Evolutionary conservation across 2,329 filamentous ascomycete species (phyloP).

Genomic region (Pseudogymnoascus sp.): DNA sequence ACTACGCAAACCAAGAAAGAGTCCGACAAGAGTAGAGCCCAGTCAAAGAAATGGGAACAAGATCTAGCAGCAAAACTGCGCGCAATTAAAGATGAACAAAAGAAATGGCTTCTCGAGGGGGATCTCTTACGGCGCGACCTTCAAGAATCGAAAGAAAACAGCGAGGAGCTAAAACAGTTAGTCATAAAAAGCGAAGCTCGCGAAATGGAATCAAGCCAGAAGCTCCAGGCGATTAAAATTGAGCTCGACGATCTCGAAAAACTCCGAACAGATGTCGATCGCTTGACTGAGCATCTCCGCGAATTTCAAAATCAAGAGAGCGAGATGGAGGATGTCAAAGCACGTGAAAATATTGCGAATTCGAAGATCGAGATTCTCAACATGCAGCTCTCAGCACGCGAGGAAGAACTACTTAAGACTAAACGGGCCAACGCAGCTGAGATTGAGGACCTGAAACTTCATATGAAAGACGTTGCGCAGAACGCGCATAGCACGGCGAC

Average conservation of each 20-base stretch:
- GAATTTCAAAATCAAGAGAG: constrained; percentile 57
- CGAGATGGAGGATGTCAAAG: constrained; percentile 47
- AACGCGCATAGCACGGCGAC: constrained; percentile 21
- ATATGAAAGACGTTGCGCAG: constrained; percentile 14
- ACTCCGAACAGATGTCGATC: constrained; percentile 50
- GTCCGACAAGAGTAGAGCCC: constrained; percentile 60
- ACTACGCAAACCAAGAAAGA: constrained; percentile 66
- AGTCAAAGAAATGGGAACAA: constrained; percentile 71
- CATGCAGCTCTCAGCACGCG: constrained; percentile 46
- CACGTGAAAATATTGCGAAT: constrained; percentile 50
- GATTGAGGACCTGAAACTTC: constrained; percentile 37
- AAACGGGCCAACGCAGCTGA: constrained; percentile 38
- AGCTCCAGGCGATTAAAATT: constrained; percentile 53
- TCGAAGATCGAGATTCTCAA: constrained; percentile 51
- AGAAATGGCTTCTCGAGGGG: constrained; percentile 52
- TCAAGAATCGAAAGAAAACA: constrained; percentile 49
- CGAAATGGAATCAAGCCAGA: constrained; percentile 56
- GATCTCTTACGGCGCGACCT: constrained; percentile 51
- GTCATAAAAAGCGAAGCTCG: constrained; percentile 62
- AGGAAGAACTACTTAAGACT: constrained; percentile 37
- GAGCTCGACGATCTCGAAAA: constrained; percentile 52
- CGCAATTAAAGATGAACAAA: constrained; percentile 60
- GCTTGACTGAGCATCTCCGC: constrained; percentile 52
- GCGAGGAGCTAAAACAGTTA: constrained; percentile 55
- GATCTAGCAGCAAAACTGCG: constrained; percentile 61